Percentiles rank a stretch among this genome's conserved stretches.
Evolutionary conservation across 2,329 filamentous ascomycete genomes (phyloP).

Genomic region (Thyridium curvatum): DNA sequence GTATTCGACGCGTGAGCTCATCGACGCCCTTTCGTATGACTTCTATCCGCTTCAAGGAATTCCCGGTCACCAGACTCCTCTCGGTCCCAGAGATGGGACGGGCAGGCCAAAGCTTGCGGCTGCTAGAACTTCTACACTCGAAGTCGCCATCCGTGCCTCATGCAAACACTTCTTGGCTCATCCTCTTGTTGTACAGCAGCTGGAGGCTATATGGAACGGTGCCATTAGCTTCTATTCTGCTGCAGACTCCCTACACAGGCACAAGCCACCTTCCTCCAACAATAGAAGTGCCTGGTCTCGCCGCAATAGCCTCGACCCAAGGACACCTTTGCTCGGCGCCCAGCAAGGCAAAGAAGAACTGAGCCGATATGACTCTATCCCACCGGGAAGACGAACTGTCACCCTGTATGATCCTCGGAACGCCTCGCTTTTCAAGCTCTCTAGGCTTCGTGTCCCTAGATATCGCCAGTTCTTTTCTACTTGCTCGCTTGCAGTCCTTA

Average conservation of each 20-base stretch:
- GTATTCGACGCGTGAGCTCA: conserved; percentile 81
- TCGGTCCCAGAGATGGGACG: conserved; percentile 28
- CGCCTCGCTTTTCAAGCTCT: conserved; percentile 87
- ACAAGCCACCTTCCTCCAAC: conserved; percentile 11
- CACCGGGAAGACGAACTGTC: conserved; percentile 61
- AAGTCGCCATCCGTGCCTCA: conserved; percentile 87
- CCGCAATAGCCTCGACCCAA: conserved; percentile 28
- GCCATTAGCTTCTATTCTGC: conserved; percentile 91
- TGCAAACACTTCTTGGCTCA: conserved; percentile 91
- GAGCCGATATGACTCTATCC: not conserved
- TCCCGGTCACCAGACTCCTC: conserved; percentile 35
- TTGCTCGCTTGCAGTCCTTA: conserved; percentile 75
- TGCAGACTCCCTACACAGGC: conserved; percentile 75
- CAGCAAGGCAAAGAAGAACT: conserved; percentile 15
- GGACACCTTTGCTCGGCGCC: conserved; percentile 45
- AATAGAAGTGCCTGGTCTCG: conserved; percentile 13
- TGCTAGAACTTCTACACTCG: conserved; percentile 80
- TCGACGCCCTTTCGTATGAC: conserved; percentile 91
- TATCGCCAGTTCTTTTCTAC: conserved; percentile 91
- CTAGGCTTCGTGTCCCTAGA: conserved; percentile 80
- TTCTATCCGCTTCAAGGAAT: conserved; percentile 88
- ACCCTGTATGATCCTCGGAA: conserved; percentile 86
- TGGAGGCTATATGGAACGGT: conserved; percentile 97
- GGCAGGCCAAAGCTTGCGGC: conserved; percentile 47
- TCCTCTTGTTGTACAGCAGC: conserved; percentile 83